Conservation (phyloP, 495 filamentous ascomycete genomes). For the Penicillium diatomitis region DNA sequence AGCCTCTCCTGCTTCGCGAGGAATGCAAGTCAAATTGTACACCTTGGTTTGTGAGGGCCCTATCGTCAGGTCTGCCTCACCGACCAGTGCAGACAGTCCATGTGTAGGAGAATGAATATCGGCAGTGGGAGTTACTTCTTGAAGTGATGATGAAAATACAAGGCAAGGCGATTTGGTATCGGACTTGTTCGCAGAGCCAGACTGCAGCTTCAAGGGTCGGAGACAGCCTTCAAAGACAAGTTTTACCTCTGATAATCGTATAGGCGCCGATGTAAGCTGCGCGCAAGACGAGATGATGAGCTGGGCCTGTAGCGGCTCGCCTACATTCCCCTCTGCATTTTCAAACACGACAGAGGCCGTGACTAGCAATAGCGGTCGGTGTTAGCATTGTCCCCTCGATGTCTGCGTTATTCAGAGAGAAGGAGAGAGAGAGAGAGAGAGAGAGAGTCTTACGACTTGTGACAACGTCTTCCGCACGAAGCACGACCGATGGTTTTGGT, state of each 20-base stretch:
- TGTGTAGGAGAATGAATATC: constrained; percentile 36
- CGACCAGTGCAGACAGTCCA: constrained; percentile 34
- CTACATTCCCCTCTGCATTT: constrained; percentile 69
- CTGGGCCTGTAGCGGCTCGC: constrained; percentile 66
- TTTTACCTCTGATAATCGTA: constrained; percentile 55
- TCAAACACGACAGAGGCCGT: constrained; percentile 66
- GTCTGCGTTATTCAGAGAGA: neutral
- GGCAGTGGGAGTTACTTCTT: constrained; percentile 20
- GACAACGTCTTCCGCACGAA: constrained; percentile 57
- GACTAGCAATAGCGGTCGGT: constrained; percentile 34
- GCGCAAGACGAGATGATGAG: constrained; percentile 64
- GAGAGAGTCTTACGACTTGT: constrained; percentile 49
- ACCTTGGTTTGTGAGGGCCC: constrained; percentile 58
- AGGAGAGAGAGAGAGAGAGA: neutral
- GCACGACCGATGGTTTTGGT: constrained; percentile 53
- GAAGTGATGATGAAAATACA: constrained; percentile 25
- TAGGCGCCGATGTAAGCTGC: constrained; percentile 48
- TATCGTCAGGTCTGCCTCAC: constrained; percentile 58
- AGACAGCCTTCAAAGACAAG: constrained; percentile 62
- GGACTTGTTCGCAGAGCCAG: constrained; percentile 21
- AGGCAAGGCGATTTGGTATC: constrained; percentile 15
- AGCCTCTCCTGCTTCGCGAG: constrained; percentile 74
- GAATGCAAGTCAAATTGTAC: constrained; percentile 59
- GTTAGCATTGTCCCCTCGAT: neutral
- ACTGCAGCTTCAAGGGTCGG: constrained; percentile 43